Percentiles rank a stretch among this genome's conserved stretches.
Conservation (phyloP, 768 basidiomycete species). For the Hebeloma cylindrosporum region DNA sequence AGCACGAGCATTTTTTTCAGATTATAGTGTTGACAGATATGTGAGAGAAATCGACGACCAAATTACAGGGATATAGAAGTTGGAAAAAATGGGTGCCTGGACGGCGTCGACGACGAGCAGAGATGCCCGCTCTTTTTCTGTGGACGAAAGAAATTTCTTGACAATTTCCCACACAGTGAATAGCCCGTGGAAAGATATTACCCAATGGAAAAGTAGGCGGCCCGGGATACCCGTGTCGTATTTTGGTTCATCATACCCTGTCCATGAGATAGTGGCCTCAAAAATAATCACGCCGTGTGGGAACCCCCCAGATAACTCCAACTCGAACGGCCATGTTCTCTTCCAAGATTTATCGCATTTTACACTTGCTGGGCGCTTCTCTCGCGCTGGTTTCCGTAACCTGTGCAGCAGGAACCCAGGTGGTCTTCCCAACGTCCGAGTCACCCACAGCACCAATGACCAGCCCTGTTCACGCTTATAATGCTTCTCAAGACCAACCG, state of each 20-base stretch:
- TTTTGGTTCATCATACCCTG: neutral
- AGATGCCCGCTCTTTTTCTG: slow-evolving; percentile 24
- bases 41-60: slow-evolving; percentile 3
- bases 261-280: neutral
- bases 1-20: slow-evolving; percentile 91
- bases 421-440: too few species aligned
- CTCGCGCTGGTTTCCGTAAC: neutral
- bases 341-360: slow-evolving; percentile 2
- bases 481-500: too few species aligned
- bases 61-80: slow-evolving; percentile 2
- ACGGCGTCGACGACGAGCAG: slow-evolving; percentile 21
- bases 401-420: too few species aligned
- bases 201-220: slow-evolving; percentile 6
- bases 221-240: neutral
- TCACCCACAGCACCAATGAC: too few species aligned
- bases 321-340: slow-evolving; percentile 10
- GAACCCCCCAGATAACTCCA: neutral
- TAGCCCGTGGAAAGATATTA: slow-evolving; percentile 27
- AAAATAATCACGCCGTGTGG: too few species aligned
- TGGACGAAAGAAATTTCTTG: slow-evolving; percentile 31
- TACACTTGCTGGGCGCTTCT: neutral
- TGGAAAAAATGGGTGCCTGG: slow-evolving; percentile 12
- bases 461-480: too few species aligned
- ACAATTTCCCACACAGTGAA: slow-evolving; percentile 26
- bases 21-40: slow-evolving; percentile 7